Evolutionary conservation across 345 rosid genomes (phyloP).

Genomic region (Clausena lansium): DNA sequence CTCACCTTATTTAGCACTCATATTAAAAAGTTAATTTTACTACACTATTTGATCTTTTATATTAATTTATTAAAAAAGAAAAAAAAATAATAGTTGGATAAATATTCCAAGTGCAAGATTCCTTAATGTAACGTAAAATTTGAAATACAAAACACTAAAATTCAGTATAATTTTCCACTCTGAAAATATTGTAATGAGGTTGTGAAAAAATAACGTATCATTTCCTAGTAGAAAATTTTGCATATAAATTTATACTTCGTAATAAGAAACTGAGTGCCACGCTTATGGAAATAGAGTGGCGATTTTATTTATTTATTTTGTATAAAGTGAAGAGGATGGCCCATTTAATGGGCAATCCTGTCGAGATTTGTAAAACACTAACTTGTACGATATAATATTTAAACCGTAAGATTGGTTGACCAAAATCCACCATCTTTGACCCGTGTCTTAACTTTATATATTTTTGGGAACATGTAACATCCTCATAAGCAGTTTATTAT

Average conservation of each 20-base stretch:
- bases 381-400: not conserved
- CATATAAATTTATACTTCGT: too few species aligned
- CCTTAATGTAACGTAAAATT: too few species aligned
- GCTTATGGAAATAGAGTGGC: not conserved
- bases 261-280: not conserved
- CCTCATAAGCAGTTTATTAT: too few species aligned
- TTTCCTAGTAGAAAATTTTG: too few species aligned
- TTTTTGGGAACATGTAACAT: too few species aligned
- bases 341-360: not conserved
- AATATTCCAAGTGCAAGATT: too few species aligned
- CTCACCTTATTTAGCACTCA: not conserved
- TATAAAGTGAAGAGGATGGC: not conserved
- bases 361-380: not conserved
- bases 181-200: too few species aligned
- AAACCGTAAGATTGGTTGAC: conserved; percentile 27
- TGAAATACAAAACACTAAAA: too few species aligned
- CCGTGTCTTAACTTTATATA: not conserved
- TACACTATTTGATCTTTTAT: not conserved
- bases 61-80: not conserved
- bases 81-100: too few species aligned
- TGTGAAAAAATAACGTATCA: too few species aligned
- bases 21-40: not conserved
- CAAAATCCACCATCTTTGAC: conserved; percentile 8
- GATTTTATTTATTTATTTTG: not conserved
- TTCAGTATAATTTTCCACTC: too few species aligned